phyloP scores from a whole-genome alignment of 495 filamentous ascomycete genomes.

The Neurospora sp. region DNA sequence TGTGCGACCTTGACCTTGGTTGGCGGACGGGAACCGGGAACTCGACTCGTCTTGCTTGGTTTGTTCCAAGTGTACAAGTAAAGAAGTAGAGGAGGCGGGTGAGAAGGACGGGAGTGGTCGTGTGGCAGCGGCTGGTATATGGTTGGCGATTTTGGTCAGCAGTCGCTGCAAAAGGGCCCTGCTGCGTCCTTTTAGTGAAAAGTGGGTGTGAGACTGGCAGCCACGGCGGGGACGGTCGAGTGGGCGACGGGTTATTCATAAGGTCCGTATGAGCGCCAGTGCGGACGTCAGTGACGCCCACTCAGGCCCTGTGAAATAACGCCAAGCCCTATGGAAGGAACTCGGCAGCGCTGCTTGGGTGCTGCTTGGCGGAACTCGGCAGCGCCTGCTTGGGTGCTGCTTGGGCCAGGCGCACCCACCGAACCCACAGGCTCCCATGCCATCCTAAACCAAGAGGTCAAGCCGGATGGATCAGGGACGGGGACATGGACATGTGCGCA shows the following conservation, averaged over 20 bases:
- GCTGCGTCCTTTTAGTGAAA: not conserved
- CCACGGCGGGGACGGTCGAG: not conserved
- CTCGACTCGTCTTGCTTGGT: not conserved
- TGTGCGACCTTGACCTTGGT: not conserved
- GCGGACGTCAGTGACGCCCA: not conserved
- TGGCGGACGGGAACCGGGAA: not conserved
- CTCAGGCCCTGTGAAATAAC: slow-evolving; percentile 1
- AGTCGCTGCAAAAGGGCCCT: not conserved
- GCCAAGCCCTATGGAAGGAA: slow-evolving; percentile 1
- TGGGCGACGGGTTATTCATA: not conserved
- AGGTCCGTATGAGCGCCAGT: not conserved
- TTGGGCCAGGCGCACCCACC: not conserved
- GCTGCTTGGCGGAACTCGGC: not conserved
- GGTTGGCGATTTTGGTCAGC: not conserved
- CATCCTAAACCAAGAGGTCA: not conserved
- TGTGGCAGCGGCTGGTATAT: not conserved
- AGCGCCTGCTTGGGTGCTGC: not conserved
- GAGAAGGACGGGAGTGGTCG: not conserved
- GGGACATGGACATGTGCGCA: not conserved
- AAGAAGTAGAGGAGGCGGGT: not conserved
- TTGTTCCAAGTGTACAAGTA: not conserved
- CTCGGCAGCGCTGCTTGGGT: not conserved
- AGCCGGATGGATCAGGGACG: not conserved
- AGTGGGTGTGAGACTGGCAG: not conserved
- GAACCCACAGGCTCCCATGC: not conserved